These are phyloP conservation scores for Pseudocercospora musae DNA, from an alignment of 2,329 filamentous ascomycete species.

Conservation along the genomic window DNA sequence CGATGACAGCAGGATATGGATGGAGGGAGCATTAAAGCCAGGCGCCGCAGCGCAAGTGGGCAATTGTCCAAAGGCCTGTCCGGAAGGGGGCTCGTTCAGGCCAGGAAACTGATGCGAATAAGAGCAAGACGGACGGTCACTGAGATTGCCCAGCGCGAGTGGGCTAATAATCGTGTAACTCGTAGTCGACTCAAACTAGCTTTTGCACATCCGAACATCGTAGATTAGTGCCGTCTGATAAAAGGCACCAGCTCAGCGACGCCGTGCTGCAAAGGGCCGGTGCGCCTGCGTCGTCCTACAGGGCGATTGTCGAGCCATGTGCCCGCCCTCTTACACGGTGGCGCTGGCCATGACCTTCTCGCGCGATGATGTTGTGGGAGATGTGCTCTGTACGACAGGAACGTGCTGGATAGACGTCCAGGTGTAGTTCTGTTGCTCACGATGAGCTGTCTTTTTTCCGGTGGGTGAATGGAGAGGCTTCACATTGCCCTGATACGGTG, in stretches of 20 bases:
- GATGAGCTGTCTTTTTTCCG: background rate
- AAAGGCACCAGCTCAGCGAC: conserved; percentile 1
- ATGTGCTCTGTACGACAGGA: background rate
- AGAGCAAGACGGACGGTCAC: background rate
- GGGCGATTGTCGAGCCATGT: conserved; percentile 15
- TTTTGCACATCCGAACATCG: background rate
- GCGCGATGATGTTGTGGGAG: background rate
- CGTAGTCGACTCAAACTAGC: background rate
- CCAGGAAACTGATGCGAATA: background rate
- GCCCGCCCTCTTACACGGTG: conserved; percentile 4
- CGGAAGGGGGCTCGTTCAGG: background rate
- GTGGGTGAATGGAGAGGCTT: background rate
- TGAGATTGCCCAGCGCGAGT: background rate
- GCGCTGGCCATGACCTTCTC: background rate
- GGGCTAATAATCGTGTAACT: too few species aligned
- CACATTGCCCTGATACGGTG: background rate
- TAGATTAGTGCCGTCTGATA: background rate
- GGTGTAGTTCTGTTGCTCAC: background rate
- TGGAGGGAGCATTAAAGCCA: background rate
- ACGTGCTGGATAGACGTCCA: background rate
- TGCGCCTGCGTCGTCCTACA: conserved; percentile 10
- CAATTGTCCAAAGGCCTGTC: background rate
- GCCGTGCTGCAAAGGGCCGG: conserved; percentile 4
- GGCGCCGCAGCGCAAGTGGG: background rate
- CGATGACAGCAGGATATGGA: background rate